Conservation (phyloP, 176 grass and related monocot genomes). For the Oryza glumipatula region DNA sequence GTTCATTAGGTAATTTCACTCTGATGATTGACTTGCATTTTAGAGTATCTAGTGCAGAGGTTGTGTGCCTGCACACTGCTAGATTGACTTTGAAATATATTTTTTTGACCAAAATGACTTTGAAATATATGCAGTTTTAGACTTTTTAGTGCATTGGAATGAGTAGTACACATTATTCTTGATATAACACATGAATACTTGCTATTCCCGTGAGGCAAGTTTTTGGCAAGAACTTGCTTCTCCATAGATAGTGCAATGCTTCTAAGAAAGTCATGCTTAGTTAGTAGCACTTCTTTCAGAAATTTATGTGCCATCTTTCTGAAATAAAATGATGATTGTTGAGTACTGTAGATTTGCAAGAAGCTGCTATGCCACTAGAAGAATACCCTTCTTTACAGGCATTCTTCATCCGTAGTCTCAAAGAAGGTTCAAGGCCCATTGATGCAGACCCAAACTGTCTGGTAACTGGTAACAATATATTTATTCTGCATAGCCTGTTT, state of each 20-base stretch:
- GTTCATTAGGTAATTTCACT: background rate
- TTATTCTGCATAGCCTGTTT: slow-evolving; percentile 26
- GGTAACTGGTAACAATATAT: slow-evolving; percentile 76
- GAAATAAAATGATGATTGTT: background rate
- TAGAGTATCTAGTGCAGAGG: background rate
- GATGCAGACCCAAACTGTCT: slow-evolving; percentile 76
- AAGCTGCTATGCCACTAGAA: slow-evolving; percentile 74
- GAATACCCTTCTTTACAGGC: slow-evolving; percentile 83
- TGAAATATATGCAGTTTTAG: background rate
- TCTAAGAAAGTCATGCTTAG: background rate
- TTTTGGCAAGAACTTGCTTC: background rate
- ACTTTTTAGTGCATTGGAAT: background rate
- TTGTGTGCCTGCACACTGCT: slow-evolving; percentile 6
- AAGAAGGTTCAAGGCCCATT: slow-evolving; percentile 73
- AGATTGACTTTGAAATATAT: background rate
- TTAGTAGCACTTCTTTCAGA: slow-evolving; percentile 1
- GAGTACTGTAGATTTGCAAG: slow-evolving; percentile 71
- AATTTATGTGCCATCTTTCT: slow-evolving; percentile 5
- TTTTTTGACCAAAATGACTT: background rate
- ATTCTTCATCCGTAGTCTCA: slow-evolving; percentile 77
- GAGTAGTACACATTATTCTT: background rate
- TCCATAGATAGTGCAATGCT: background rate
- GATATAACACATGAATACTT: background rate
- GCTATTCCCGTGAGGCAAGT: background rate
- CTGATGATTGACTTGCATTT: background rate